A percentile compares a stretch with the other conserved stretches of the same genome.
Evolutionary conservation across 768 basidiomycete genomes (phyloP).

Genomic region (Cystofilobasidium capitatum): DNA sequence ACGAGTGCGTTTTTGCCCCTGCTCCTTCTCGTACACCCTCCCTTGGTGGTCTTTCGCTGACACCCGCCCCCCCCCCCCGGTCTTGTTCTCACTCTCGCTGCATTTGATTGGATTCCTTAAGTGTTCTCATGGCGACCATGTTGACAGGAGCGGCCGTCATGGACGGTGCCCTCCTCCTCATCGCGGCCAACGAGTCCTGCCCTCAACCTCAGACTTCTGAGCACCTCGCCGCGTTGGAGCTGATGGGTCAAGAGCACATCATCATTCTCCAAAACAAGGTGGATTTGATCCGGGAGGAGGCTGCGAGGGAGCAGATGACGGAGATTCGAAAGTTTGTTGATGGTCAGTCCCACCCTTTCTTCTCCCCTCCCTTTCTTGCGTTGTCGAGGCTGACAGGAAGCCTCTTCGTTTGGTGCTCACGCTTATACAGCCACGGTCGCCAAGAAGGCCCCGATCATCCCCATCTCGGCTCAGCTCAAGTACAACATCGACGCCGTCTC

Average conservation of each 20-base stretch:
- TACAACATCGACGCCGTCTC: constrained; percentile 99
- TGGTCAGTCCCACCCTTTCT: constrained; percentile 45
- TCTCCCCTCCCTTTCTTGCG: background rate
- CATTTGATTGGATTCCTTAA: too few relatives aligned
- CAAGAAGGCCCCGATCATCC: constrained; percentile 92
- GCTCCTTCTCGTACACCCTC: background rate
- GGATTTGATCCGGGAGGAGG: constrained; percentile 88
- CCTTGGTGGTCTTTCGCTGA: constrained; percentile 39
- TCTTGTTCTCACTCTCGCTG: too few relatives aligned
- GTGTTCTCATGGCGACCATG: constrained; percentile 99
- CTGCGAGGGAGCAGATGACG: constrained; percentile 91
- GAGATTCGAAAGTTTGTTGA: constrained; percentile 93
- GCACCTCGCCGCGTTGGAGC: constrained; percentile 96
- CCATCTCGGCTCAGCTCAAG: constrained; percentile 95
- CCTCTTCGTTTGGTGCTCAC: constrained; percentile 1
- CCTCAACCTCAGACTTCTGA: constrained; percentile 98
- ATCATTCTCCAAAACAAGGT: constrained; percentile 99
- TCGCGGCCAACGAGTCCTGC: constrained; percentile 97
- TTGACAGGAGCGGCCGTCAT: constrained; percentile 99
- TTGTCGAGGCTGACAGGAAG: background rate
- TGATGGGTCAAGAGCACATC: constrained; percentile 97
- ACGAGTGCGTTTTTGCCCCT: constrained; percentile 23
- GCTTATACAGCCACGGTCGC: constrained; percentile 72
- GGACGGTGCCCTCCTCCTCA: constrained; percentile 91
- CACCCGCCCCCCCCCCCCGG: constrained; percentile 80